Base-by-base conservation (phyloP, 768 basidiomycete genomes). In the Gloeostereum incarnatum region DNA sequence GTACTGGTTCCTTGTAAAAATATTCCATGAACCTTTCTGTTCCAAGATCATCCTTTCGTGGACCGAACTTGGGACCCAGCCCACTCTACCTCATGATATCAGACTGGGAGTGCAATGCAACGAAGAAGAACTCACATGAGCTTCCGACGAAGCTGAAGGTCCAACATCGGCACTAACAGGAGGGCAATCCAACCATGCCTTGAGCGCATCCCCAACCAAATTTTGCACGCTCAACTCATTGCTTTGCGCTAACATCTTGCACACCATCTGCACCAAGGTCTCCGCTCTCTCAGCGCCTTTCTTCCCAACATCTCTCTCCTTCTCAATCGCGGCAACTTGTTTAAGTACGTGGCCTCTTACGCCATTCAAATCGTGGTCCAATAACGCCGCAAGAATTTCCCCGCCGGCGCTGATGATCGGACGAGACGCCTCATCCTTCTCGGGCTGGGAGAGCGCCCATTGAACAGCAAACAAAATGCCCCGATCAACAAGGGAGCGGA, bases 1-100 rank as follows among this genome's bases (percentile, higher is more conserved):
- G 61, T 43, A 82, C 65, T 53, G 83, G 88, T 31, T 75, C 67
- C 57, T 90, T 89, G 64, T 97, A 97, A 59, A 97, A 94, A 56
- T 90, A 89, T 26, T 92, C 84, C 52, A 93, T 66, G 66, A 92
- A 99, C 40, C 78, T 75, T 56, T 98, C 96, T 1, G 81, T 82
- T 24, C 77, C 73, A 5, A 85, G 82, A 38, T 90, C 87, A 46
- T 94, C 92, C 56, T 85, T 90, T 38, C 81, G 77, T 30, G 31
- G 13, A 19, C 14, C 17, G 35, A 43, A 27, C 16, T 44, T 44
- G 25, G 37, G 35, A 26, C 32, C 8, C 9, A 9, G 17, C 8
- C 33, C 35, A 30, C 33, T 18, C 33, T n/a, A 35, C 22, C n/a
- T 17, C 14, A 38, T 40, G 16, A 21, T 36, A 33, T 21, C 20